Conservation (phyloP, 202 grass and related monocot genomes). For the Musa balbisiana region DNA sequence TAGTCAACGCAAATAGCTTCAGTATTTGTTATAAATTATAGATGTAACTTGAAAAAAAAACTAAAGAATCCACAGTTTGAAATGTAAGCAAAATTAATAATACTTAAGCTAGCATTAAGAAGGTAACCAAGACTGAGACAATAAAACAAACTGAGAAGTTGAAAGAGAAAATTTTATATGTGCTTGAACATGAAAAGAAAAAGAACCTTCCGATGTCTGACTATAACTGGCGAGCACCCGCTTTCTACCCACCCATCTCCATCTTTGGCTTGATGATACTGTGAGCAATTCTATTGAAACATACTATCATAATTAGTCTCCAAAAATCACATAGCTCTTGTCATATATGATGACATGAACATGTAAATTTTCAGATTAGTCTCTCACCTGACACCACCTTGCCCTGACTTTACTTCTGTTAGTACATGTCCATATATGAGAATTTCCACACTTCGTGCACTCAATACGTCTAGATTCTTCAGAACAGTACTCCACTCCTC, state of each 20-base stretch:
- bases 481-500: conserved; percentile 69
- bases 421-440: conserved; percentile 98
- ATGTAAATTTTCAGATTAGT: not conserved
- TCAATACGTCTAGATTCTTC: conserved; percentile 97
- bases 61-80: no score
- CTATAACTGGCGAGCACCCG: conserved; percentile 36
- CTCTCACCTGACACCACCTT: conserved; percentile 88
- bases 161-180: not conserved
- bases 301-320: not conserved
- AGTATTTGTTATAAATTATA: no score
- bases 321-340: not conserved
- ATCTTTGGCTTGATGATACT: conserved; percentile 87
- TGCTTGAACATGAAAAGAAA: conserved; percentile 21
- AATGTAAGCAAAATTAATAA: no score
- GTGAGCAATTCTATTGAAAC: conserved; percentile 55
- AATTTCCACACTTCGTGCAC: conserved; percentile 93
- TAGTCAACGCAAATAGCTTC: no score
- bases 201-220: conserved; percentile 53
- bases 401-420: conserved; percentile 81
- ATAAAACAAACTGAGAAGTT: not conserved
- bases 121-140: not conserved
- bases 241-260: conserved; percentile 99
- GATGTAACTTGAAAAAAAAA: no score
- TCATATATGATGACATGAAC: not conserved
- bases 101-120: no score